Conservation (phyloP, 1,284 basidiomycete species). For the Rhodotorula glutinis region DNA sequence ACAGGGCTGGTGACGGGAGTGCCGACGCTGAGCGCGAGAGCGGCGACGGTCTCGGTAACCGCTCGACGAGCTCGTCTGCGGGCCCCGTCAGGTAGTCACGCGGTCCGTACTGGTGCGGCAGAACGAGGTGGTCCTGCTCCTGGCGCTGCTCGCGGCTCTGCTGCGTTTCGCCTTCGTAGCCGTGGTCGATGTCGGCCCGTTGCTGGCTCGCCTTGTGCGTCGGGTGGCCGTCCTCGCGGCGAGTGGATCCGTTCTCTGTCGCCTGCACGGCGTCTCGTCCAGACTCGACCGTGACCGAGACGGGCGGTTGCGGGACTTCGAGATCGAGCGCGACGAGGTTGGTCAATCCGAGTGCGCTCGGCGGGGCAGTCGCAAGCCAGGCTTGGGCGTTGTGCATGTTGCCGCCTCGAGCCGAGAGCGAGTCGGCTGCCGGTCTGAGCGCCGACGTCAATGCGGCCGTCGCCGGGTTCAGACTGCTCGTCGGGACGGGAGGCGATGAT, state of each 20-base stretch:
- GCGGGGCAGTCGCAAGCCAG: neutral
- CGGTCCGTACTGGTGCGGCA: slow-evolving; percentile 2
- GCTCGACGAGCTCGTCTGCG: slow-evolving; percentile 31
- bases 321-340: slow-evolving; percentile 34
- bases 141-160: neutral
- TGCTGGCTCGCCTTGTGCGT: slow-evolving; percentile 1
- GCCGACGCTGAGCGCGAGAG: slow-evolving; percentile 23
- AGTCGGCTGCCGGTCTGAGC: slow-evolving; percentile 20
- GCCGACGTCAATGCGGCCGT: slow-evolving; percentile 25
- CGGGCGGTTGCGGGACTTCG: slow-evolving; percentile 8
- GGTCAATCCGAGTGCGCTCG: slow-evolving; percentile 12
- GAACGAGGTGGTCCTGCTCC: neutral
- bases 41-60: slow-evolving; percentile 33
- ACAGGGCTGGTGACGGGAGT: slow-evolving; percentile 35
- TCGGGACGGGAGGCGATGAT: too few species aligned
- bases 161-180: slow-evolving; percentile 34
- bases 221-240: neutral
- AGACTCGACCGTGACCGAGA: slow-evolving; percentile 8
- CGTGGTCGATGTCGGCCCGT: slow-evolving; percentile 22
- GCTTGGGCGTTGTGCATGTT: slow-evolving; percentile 18
- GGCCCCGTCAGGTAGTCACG: slow-evolving; percentile 33
- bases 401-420: slow-evolving; percentile 28
- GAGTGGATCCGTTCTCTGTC: neutral
- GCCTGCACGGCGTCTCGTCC: too few species aligned
- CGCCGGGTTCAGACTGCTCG: neutral